phyloP scores from a whole-genome alignment of 2,329 filamentous ascomycete species.

The Talaromyces funiculosus region DNA sequence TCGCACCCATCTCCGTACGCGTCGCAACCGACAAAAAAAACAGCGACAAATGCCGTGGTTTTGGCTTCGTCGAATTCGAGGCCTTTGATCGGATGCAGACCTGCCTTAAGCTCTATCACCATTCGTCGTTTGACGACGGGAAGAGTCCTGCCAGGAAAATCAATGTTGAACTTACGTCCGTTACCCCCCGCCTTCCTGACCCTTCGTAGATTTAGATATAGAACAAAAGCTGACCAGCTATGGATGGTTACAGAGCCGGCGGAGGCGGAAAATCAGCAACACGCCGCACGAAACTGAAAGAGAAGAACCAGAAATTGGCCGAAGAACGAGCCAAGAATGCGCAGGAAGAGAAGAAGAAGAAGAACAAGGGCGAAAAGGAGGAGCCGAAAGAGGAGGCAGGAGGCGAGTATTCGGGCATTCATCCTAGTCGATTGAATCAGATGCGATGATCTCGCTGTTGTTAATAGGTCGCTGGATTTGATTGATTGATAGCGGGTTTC shows the following conservation, averaged over 20 bases:
- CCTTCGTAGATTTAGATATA: neutral
- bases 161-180: constrained; percentile 85
- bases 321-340: constrained; percentile 56
- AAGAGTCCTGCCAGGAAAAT: constrained; percentile 62
- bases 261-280: constrained; percentile 71
- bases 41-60: constrained; percentile 62
- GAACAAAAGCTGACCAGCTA: neutral
- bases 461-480: neutral
- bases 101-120: constrained; percentile 84
- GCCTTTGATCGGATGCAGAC: constrained; percentile 87
- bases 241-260: constrained; percentile 56
- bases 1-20: constrained; percentile 65
- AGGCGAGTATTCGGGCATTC: constrained; percentile 32
- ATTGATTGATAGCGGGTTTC: neutral
- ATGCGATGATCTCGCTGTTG: constrained; percentile 20
- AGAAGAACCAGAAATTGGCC: constrained; percentile 80
- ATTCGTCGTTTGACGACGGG: constrained; percentile 64
- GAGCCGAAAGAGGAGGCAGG: constrained; percentile 23
- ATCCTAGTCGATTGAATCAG: constrained; percentile 40
- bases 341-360: constrained; percentile 44
- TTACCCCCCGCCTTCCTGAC: constrained; percentile 20
- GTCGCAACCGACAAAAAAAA: constrained; percentile 64
- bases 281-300: constrained; percentile 69
- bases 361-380: constrained; percentile 31
- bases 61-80: constrained; percentile 85